These are phyloP conservation scores for Spiraea crenata DNA, from an alignment of 331 rosid species.

Conservation along the genomic window DNA sequence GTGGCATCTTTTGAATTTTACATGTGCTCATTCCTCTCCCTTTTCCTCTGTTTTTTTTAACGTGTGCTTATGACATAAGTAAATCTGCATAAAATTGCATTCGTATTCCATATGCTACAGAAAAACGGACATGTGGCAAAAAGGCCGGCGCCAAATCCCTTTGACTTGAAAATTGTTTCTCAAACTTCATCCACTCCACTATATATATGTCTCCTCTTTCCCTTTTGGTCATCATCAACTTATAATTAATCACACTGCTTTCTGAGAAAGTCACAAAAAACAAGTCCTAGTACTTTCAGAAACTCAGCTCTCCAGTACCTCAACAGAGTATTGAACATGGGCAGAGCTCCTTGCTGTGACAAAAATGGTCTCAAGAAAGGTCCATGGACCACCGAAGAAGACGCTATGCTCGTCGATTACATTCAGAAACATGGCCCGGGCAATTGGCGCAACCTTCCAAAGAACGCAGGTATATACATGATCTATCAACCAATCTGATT, in stretches of 20 bases:
- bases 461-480: slow-evolving; percentile 60
- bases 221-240: slow-evolving; percentile 7
- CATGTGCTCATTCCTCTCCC: neutral
- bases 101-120: neutral
- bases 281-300: neutral
- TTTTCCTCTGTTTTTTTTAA: neutral
- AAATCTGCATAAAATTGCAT: neutral
- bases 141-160: slow-evolving; percentile 87
- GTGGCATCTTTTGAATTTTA: neutral
- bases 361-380: slow-evolving; percentile 84
- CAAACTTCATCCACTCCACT: slow-evolving; percentile 18
- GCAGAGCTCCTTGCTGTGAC: slow-evolving; percentile 95
- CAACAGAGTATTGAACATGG: slow-evolving; percentile 39
- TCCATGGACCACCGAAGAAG: slow-evolving; percentile 97
- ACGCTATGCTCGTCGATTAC: slow-evolving; percentile 49
- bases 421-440: slow-evolving; percentile 75
- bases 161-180: slow-evolving; percentile 52
- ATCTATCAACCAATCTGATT: neutral
- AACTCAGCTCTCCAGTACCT: neutral
- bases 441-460: slow-evolving; percentile 84
- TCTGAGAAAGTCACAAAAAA: slow-evolving; percentile 6
- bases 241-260: neutral
- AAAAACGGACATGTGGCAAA: slow-evolving; percentile 32
- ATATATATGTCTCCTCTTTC: slow-evolving; percentile 32
- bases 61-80: neutral